Percentiles rank a stretch among this genome's conserved stretches.
Conservation (phyloP, 306 rosid species). For the Glycine soja region DNA sequence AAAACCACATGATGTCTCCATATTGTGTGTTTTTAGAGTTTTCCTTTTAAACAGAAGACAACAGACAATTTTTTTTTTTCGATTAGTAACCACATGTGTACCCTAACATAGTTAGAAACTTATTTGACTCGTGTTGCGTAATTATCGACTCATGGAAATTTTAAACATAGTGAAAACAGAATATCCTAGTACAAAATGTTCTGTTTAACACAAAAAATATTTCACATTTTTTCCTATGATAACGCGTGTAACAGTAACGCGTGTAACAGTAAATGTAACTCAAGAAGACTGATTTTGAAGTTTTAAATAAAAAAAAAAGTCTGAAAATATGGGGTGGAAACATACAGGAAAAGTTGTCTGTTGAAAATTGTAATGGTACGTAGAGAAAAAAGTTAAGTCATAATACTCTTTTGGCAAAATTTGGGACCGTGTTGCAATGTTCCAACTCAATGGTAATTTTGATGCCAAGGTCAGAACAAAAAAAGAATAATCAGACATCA, state of each 20-base stretch:
- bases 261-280: neutral
- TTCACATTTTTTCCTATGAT: neutral
- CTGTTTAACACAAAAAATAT: neutral
- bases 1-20: too few species aligned
- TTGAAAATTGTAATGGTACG: neutral
- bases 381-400: neutral
- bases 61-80: too few species aligned
- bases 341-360: conserved; percentile 17
- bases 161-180: too few species aligned
- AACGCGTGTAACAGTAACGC: neutral
- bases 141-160: too few species aligned
- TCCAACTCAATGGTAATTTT: conserved; percentile 36
- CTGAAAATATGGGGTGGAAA: conserved; percentile 5
- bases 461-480: conserved; percentile 17
- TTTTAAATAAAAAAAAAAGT: conserved; percentile 1
- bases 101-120: too few species aligned
- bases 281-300: conserved; percentile 35
- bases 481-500: conserved; percentile 6
- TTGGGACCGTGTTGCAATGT: conserved; percentile 37
- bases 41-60: too few species aligned
- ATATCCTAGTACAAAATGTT: neutral
- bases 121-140: too few species aligned
- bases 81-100: too few species aligned
- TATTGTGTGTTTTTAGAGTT: too few species aligned
- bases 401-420: conserved; percentile 9